A percentile compares a stretch with the other conserved stretches of the same genome.
phyloP scores from a whole-genome alignment of 2,329 filamentous ascomycete species.

The Hypoxylon sp. region DNA sequence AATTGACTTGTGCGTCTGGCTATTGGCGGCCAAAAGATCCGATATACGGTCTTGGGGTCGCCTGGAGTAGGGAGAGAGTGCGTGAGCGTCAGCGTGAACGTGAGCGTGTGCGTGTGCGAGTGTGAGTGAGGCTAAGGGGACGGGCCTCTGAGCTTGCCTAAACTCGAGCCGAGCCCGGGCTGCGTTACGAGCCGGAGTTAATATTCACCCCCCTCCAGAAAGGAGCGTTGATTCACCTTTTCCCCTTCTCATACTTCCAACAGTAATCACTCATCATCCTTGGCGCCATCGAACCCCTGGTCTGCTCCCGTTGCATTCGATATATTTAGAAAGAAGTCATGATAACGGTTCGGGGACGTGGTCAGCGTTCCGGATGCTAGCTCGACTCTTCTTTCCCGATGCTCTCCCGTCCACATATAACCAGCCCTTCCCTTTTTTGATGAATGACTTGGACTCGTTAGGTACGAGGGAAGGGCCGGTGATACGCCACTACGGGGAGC shows the following conservation, averaged over 20 bases:
- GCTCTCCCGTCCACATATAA: constrained; percentile 4
- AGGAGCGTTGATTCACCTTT: constrained; percentile 24
- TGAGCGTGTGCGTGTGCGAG: no score
- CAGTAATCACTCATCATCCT: constrained; percentile 40
- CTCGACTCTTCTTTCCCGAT: constrained; percentile 5
- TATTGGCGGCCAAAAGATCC: constrained; percentile 29
- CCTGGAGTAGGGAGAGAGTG: constrained; percentile 26
- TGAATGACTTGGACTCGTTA: constrained; percentile 24
- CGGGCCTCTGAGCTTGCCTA: constrained; percentile 27
- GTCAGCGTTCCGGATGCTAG: constrained; percentile 19
- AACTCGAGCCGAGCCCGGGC: constrained; percentile 30
- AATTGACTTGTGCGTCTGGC: constrained; percentile 28
- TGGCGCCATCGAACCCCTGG: constrained; percentile 26
- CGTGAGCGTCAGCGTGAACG: no score
- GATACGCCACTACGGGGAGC: constrained; percentile 6
- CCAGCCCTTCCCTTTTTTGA: constrained; percentile 18
- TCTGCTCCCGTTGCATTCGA: constrained; percentile 20
- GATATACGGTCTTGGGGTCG: constrained; percentile 29
- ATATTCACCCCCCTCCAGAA: constrained; percentile 22
- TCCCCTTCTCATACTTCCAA: no score
- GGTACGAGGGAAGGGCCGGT: background rate
- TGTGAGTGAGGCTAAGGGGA: no score
- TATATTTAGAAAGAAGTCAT: constrained; percentile 36
- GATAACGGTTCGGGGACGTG: constrained; percentile 18
- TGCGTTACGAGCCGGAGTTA: constrained; percentile 32